Percentiles rank a stretch among this genome's conserved stretches.
These are phyloP conservation scores for Vitis riparia DNA, from an alignment of 164 flowering plant species.

Conservation along the genomic window DNA sequence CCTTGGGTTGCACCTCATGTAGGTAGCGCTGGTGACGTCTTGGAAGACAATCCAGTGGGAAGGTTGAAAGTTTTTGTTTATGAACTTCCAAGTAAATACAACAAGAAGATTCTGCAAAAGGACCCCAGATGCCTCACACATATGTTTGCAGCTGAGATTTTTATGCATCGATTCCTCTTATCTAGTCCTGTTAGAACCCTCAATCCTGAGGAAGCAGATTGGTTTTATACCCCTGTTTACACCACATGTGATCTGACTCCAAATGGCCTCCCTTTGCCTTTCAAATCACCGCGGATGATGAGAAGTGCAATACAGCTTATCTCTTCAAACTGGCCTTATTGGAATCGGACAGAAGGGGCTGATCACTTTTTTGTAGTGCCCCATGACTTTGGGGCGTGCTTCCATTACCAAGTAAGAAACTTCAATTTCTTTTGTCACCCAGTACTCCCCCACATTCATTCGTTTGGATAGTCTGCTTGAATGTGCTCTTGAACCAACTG, in stretches of 20 bases:
- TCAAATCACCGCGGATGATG: slow-evolving; percentile 97
- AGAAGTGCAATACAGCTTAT: slow-evolving; percentile 94
- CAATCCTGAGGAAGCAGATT: slow-evolving; percentile 95
- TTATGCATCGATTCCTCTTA: slow-evolving; percentile 89
- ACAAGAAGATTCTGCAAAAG: slow-evolving; percentile 84
- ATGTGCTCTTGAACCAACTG: slow-evolving; percentile 3
- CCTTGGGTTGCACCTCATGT: slow-evolving; percentile 14
- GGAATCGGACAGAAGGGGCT: slow-evolving; percentile 95
- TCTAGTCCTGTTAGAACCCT: slow-evolving; percentile 91
- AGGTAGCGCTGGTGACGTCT: slow-evolving; percentile 99
- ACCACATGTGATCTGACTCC: slow-evolving; percentile 92
- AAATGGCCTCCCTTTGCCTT: slow-evolving; percentile 91
- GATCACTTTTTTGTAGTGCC: slow-evolving; percentile 93
- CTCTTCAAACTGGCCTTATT: slow-evolving; percentile 92
- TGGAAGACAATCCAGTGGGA: slow-evolving; percentile 97
- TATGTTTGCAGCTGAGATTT: slow-evolving; percentile 98
- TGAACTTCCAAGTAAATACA: slow-evolving; percentile 97
- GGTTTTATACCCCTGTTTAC: slow-evolving; percentile 96
- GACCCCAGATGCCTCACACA: slow-evolving; percentile 91
- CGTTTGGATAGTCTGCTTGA: neutral
- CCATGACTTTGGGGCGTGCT: slow-evolving; percentile 96
- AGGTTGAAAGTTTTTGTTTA: slow-evolving; percentile 94
- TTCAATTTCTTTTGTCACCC: neutral
- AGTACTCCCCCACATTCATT: neutral
- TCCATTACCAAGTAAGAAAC: slow-evolving; percentile 83